These are phyloP conservation scores for Raddia guianensis DNA, from an alignment of 176 grass and related monocot species.

Conservation along the genomic window DNA sequence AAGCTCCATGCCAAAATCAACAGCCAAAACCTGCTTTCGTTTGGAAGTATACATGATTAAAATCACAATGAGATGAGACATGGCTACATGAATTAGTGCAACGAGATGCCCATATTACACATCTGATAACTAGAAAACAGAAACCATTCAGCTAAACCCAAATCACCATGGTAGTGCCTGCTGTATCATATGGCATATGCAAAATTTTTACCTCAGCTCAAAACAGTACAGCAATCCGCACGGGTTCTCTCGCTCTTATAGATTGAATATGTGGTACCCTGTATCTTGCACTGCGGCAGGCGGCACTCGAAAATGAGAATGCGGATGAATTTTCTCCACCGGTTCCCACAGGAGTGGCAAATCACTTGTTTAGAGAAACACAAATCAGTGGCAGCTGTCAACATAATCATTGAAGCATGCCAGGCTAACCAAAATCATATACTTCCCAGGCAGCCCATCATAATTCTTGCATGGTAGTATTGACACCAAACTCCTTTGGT, in stretches of 20 bases:
- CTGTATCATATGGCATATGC: neutral
- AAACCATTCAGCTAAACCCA: neutral
- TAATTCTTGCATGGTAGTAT: conserved; percentile 3
- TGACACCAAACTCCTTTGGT: neutral
- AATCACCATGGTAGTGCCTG: neutral
- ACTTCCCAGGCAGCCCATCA: conserved; percentile 10
- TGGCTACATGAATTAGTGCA: neutral
- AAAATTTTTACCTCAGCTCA: conserved; percentile 3
- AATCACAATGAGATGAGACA: neutral
- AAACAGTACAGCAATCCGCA: neutral
- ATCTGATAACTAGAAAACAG: neutral
- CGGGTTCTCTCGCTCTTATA: neutral
- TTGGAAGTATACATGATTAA: neutral
- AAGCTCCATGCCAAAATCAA: neutral
- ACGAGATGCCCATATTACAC: neutral
- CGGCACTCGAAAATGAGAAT: neutral
- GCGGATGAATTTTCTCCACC: neutral
- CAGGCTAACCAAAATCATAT: conserved; percentile 15
- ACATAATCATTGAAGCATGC: neutral
- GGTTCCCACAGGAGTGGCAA: neutral
- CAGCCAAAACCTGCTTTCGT: neutral
- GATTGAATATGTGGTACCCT: neutral
- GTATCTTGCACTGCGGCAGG: conserved; percentile 12
- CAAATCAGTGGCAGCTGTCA: neutral
- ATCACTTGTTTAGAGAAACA: neutral